These are phyloP conservation scores for Begonia peltatifolia DNA, from an alignment of 306 rosid species.

Conservation along the genomic window DNA sequence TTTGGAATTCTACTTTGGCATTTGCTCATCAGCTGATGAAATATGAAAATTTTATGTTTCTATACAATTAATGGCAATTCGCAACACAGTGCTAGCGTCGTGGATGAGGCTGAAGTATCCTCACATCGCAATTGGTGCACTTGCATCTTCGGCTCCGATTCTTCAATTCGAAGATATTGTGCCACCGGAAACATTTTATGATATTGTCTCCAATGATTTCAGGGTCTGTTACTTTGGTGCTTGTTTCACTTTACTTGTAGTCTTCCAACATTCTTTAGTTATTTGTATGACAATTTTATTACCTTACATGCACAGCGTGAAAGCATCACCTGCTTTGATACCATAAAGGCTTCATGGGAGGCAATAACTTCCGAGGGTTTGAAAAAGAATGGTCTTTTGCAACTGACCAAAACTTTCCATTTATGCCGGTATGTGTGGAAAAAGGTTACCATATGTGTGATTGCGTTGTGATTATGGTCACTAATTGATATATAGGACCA, in stretches of 20 bases:
- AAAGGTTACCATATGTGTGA: no score
- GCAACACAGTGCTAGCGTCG: conserved; percentile 61
- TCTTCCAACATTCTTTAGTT: background rate
- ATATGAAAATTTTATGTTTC: no score
- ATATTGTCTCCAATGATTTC: conserved; percentile 61
- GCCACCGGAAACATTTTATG: conserved; percentile 56
- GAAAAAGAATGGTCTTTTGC: conserved; percentile 36
- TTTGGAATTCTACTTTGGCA: no score
- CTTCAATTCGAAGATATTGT: conserved; percentile 81
- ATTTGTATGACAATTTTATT: conserved; percentile 6
- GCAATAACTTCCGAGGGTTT: conserved; percentile 26
- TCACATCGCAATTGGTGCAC: conserved; percentile 72
- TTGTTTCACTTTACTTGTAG: background rate
- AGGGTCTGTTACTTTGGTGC: conserved; percentile 22
- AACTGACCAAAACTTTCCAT: conserved; percentile 40
- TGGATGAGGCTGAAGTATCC: conserved; percentile 98
- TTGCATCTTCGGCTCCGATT: conserved; percentile 84
- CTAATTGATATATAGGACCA: no score
- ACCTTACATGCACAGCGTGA: conserved; percentile 41
- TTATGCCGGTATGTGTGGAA: conserved; percentile 41
- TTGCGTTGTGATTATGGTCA: no score
- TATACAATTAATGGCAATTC: background rate
- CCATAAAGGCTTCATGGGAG: conserved; percentile 64
- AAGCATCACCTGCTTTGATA: conserved; percentile 54
- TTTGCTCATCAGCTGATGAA: no score